Evolutionary conservation across 202 grass and related monocot genomes (phyloP).

Genomic region (Bolboschoenoplectus hybrid): DNA sequence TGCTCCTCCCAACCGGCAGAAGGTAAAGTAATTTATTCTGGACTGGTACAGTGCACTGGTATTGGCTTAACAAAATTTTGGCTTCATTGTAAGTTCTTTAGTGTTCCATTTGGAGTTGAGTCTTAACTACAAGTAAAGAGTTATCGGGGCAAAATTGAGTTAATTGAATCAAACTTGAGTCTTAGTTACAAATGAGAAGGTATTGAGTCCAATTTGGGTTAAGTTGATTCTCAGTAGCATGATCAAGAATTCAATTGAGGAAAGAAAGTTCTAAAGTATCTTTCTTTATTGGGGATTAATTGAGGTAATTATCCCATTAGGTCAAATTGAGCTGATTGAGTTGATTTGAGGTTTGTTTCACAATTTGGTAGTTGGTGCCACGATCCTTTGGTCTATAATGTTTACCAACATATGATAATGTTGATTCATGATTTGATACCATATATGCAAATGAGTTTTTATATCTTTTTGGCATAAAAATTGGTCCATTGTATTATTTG

Average conservation of each 20-base stretch:
- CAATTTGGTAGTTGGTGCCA: neutral
- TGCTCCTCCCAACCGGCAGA: slow-evolving; percentile 87
- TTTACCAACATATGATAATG: neutral
- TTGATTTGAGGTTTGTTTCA: slow-evolving; percentile 4
- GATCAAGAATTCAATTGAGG: neutral
- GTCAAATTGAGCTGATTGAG: neutral
- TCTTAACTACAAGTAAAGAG: neutral
- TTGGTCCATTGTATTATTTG: slow-evolving; percentile 10
- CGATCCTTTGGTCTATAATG: neutral
- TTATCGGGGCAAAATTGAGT: neutral
- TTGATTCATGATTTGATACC: neutral
- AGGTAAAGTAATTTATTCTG: slow-evolving; percentile 52
- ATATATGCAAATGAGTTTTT: neutral
- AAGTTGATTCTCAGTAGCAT: neutral
- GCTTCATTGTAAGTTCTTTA: neutral
- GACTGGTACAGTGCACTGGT: neutral
- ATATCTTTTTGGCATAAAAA: neutral
- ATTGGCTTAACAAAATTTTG: neutral
- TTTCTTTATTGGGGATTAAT: neutral
- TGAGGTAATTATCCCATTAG: neutral
- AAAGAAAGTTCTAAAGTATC: neutral
- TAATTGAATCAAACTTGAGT: neutral
- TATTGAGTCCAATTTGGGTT: neutral
- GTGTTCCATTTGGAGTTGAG: slow-evolving; percentile 5
- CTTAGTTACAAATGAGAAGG: neutral